phyloP scores from a whole-genome alignment of 1,139 yeast genomes.

The Taphrina wiesneri region DNA sequence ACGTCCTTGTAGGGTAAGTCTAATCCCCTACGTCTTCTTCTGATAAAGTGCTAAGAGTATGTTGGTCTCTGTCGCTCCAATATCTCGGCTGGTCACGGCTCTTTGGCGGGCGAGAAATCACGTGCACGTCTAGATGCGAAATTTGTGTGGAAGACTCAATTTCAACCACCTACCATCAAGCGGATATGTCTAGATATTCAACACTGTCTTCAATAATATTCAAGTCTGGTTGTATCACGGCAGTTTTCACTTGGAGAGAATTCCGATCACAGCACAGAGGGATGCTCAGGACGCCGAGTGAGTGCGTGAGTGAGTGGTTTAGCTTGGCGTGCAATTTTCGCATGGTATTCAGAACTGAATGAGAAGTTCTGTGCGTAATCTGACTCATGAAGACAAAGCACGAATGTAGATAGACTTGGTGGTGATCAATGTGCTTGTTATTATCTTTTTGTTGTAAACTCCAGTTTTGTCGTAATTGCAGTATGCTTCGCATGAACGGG shows the following conservation, averaged over 20 bases:
- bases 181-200: too few species aligned
- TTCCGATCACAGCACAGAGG: neutral
- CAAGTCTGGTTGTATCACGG: too few species aligned
- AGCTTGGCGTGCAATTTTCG: too few species aligned
- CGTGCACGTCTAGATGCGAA: neutral
- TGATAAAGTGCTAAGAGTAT: neutral
- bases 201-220: too few species aligned
- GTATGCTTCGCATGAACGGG: neutral
- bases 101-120: neutral
- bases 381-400: neutral
- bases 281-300: too few species aligned
- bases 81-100: conserved; percentile 3
- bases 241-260: too few species aligned
- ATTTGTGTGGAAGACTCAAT: neutral
- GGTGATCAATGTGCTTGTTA: neutral
- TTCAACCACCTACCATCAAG: too few species aligned
- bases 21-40: neutral
- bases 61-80: neutral
- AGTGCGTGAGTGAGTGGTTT: too few species aligned
- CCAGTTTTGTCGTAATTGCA: neutral
- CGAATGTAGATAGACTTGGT: too few species aligned
- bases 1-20: neutral
- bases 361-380: too few species aligned
- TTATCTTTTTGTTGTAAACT: neutral
- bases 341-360: too few species aligned